Evolutionary conservation across 169 alveolate genomes (phyloP), one percentile per base, ranked within the genome.

Genomic region (Babesia gibsoni): DNA sequence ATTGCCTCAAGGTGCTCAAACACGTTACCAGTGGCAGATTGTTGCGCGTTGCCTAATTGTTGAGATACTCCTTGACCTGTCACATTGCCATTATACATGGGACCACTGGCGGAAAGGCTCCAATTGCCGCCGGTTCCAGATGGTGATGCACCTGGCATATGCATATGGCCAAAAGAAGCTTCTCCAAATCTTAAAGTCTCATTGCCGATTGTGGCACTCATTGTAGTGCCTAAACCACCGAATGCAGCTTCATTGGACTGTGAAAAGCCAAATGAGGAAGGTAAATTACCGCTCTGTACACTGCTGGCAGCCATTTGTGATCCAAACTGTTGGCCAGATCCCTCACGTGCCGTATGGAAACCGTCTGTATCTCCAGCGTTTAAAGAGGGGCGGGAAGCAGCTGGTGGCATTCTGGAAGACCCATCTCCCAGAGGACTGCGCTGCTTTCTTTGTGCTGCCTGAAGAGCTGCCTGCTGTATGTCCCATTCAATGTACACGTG

Each of bases 1-100:
- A 72, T 39, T n/a, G 67, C 59, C 8, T 72, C 83, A n/a, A 43
- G 16, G 35, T 61, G 72, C 36, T 61, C 72, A 6, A 43, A 29
- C 27, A 58, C 45, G 36, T 22, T 12, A 1, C 10, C 20, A 7
- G 43, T 23, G n/a, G 7, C 32, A 3, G 18, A 27, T 2, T 27
- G 3, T 0, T 45, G 2, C 3, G n/a, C 32, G 16, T 25, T 32
- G 6, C 23, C 5, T 2, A n/a, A 14, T 2, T 43, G 16, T 7
- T 2, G 29, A 4, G 41, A 25, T 7, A 48, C 10, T 5, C 42
- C 58, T 2, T 37, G 9, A 12, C 46, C 58, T 29, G 25, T 25
- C 4, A 61, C 58, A 33, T 61, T 56, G 3, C 61, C 42, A 5
- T 18, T 5, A 8, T 45, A 58, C 9, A 10, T 29, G 59, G 30